phyloP scores from a whole-genome alignment of 2,329 filamentous ascomycete genomes.

The Ceratocystis variospora region DNA sequence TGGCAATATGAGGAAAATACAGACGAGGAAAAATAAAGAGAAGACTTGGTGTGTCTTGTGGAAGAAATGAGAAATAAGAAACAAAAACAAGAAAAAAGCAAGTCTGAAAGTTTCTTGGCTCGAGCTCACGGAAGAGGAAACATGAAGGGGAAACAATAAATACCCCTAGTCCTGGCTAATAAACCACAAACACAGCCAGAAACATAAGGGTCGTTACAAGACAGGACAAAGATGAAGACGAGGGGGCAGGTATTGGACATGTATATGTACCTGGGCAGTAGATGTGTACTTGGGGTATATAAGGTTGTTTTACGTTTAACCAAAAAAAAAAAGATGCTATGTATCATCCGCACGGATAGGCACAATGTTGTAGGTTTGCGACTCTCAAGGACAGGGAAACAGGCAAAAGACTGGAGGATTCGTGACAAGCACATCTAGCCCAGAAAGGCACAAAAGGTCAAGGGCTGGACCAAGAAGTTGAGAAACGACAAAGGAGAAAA shows the following conservation, averaged over 20 bases:
- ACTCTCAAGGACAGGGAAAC: not conserved
- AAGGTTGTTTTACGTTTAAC: conserved; percentile 2
- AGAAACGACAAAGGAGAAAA: not conserved
- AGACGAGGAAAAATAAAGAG: not conserved
- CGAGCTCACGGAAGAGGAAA: not conserved
- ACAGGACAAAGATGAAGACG: not conserved
- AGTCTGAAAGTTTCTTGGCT: not conserved
- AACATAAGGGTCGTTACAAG: not conserved
- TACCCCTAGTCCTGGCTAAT: not conserved
- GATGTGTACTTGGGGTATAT: not conserved
- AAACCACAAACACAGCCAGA: conserved; percentile 4
- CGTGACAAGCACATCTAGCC: not conserved
- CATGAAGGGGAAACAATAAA: not conserved
- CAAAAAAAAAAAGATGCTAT: not conserved
- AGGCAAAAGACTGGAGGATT: not conserved
- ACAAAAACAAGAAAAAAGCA: not conserved
- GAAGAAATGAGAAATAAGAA: not conserved
- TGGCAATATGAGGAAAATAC: conserved; percentile 1
- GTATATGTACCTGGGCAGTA: not conserved
- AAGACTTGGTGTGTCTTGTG: not conserved
- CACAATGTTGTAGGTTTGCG: not conserved
- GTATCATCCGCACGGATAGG: not conserved
- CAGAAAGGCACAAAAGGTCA: not conserved
- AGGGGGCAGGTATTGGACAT: not conserved
- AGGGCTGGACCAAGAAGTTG: not conserved